Percentiles rank a stretch among this genome's conserved stretches.
Evolutionary conservation across 2,329 filamentous ascomycete genomes (phyloP).

Genomic region (Colletotrichum tabaci): DNA sequence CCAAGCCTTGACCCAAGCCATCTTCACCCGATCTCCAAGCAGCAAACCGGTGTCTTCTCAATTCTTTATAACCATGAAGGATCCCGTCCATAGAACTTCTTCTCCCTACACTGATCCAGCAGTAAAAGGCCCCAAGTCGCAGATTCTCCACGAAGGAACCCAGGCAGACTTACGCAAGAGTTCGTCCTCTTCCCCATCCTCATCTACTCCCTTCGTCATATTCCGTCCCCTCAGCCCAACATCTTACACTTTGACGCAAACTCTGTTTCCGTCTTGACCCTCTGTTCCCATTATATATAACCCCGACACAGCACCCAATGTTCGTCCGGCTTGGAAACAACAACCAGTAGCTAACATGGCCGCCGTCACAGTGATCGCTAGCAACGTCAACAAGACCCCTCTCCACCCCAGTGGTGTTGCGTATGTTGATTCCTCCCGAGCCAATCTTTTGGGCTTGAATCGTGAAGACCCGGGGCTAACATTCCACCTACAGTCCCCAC

Average conservation of each 20-base stretch:
- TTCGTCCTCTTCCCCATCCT: slow-evolving; percentile 48
- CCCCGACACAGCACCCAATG: background rate
- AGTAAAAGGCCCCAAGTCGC: slow-evolving; percentile 58
- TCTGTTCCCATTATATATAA: background rate
- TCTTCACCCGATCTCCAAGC: slow-evolving; percentile 36
- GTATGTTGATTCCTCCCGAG: slow-evolving; percentile 69
- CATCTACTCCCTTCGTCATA: slow-evolving; percentile 27
- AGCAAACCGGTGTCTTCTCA: slow-evolving; percentile 23
- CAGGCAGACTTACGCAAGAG: slow-evolving; percentile 57
- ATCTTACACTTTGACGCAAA: slow-evolving; percentile 27
- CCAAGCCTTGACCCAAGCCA: slow-evolving; percentile 40
- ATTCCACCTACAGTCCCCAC: slow-evolving; percentile 73
- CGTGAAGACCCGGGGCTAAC: background rate
- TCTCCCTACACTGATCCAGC: slow-evolving; percentile 57
- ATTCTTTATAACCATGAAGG: slow-evolving; percentile 56
- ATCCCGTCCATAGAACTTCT: slow-evolving; percentile 56
- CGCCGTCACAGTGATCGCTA: slow-evolving; percentile 63
- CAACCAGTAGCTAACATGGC: slow-evolving; percentile 35
- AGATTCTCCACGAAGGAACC: slow-evolving; percentile 54
- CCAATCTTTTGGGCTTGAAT: background rate
- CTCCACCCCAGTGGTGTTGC: slow-evolving; percentile 92
- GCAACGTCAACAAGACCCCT: slow-evolving; percentile 88
- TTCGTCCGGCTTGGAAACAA: background rate
- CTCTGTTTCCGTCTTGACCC: slow-evolving; percentile 42
- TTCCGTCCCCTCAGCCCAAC: background rate